A percentile compares a stretch with the other conserved stretches of the same genome.
Evolutionary conservation across 2,329 filamentous ascomycete genomes (phyloP).

Genomic region (Teratosphaeria gauchensis): DNA sequence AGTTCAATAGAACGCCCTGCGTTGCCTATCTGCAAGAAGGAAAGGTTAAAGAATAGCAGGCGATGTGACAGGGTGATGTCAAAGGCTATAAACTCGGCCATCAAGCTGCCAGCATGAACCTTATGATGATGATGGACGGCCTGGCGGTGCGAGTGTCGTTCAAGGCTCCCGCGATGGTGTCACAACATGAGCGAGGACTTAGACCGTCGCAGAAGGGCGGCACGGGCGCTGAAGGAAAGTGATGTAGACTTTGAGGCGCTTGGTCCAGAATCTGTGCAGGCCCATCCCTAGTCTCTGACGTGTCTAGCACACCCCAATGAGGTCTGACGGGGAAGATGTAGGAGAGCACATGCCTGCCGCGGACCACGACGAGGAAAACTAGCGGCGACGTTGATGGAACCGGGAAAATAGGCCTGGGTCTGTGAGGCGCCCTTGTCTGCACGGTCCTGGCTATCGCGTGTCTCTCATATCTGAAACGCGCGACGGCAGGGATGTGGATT

Average conservation of each 20-base stretch:
- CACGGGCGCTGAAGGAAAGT: not conserved
- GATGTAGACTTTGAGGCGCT: not conserved
- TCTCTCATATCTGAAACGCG: not conserved
- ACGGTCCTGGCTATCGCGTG: not conserved
- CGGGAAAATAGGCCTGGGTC: not conserved
- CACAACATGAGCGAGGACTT: not conserved
- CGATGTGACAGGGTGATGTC: not conserved
- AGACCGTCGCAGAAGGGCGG: not conserved
- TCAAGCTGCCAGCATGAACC: not conserved
- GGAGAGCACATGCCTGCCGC: not conserved
- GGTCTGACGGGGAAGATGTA: not conserved
- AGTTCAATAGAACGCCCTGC: constrained; percentile 2
- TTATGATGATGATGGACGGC: not conserved
- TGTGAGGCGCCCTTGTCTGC: not conserved
- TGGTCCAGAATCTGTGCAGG: not conserved
- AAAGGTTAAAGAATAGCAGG: not conserved
- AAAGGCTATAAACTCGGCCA: not conserved
- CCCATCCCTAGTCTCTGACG: not conserved
- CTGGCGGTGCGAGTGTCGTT: not conserved
- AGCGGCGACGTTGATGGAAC: not conserved
- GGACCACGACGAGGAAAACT: not conserved
- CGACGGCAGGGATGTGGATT: not conserved
- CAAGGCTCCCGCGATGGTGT: not conserved
- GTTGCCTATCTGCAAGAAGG: not conserved
- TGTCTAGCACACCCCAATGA: not conserved